Conservation (phyloP, 441 rosid genomes). For the Pelargonium australe region DNA sequence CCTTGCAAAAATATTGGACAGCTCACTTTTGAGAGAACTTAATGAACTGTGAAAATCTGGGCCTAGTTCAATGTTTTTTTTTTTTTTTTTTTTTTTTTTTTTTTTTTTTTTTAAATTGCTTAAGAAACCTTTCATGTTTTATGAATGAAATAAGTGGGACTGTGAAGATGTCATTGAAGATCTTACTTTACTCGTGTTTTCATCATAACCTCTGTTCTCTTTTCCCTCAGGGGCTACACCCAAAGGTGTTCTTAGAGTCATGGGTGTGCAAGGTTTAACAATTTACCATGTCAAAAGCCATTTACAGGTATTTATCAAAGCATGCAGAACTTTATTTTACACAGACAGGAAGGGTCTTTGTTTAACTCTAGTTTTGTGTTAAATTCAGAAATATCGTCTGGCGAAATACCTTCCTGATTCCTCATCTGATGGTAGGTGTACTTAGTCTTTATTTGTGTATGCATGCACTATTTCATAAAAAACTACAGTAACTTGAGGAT, state of each 20-base stretch:
- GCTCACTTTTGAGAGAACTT: neutral
- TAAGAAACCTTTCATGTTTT: neutral
- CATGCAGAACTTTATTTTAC: neutral
- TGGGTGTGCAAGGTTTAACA: slow-evolving; percentile 98
- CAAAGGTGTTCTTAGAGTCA: slow-evolving; percentile 95
- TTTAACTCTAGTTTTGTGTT: slow-evolving; percentile 21
- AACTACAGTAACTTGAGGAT: neutral
- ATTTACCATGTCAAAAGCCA: slow-evolving; percentile 98
- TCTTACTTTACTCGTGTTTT: neutral
- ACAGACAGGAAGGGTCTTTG: neutral
- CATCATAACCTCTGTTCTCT: neutral
- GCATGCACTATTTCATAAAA: neutral
- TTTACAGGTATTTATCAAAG: slow-evolving; percentile 55
- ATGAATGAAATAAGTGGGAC: neutral
- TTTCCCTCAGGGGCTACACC: slow-evolving; percentile 81
- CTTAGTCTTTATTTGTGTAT: slow-evolving; percentile 17
- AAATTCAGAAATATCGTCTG: slow-evolving; percentile 84
- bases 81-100: too few relatives aligned
- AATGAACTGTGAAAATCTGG: neutral
- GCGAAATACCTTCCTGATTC: slow-evolving; percentile 97
- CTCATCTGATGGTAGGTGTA: slow-evolving; percentile 68
- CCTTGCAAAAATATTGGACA: neutral
- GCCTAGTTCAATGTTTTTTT: neutral
- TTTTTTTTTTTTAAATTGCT: neutral
- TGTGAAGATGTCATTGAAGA: neutral